Evolutionary conservation across 768 basidiomycete species (phyloP).

Genomic region (Boletus rubropictus): DNA sequence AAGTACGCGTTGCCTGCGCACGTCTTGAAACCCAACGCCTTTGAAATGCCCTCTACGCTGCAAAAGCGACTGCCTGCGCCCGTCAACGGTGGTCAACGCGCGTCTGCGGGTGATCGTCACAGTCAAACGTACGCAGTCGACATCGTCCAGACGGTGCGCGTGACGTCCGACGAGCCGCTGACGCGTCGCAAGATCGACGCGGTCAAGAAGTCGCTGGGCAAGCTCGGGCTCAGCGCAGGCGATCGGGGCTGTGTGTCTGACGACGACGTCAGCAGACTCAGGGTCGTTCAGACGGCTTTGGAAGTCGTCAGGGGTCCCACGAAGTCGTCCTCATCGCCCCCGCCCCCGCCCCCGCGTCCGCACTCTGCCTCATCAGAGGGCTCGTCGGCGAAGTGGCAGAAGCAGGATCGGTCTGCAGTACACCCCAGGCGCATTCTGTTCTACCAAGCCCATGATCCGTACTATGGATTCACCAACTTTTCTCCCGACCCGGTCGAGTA

Average conservation of each 20-base stretch:
- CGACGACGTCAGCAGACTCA: slow-evolving; percentile 23
- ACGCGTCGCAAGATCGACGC: slow-evolving; percentile 24
- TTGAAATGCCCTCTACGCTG: slow-evolving; percentile 15
- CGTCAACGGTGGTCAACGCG: slow-evolving; percentile 1
- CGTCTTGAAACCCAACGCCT: not conserved
- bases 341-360: slow-evolving; percentile 15
- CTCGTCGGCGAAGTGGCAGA: slow-evolving; percentile 6
- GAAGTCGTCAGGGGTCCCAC: slow-evolving; percentile 18
- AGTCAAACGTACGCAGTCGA: slow-evolving; percentile 26
- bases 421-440: slow-evolving; percentile 28
- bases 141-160: slow-evolving; percentile 27
- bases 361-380: slow-evolving; percentile 19
- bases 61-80: slow-evolving; percentile 17
- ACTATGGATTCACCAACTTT: slow-evolving; percentile 41
- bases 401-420: not conserved
- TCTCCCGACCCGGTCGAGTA: slow-evolving; percentile 39
- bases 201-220: slow-evolving; percentile 27
- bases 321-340: slow-evolving; percentile 12
- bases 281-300: slow-evolving; percentile 24
- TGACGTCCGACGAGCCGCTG: slow-evolving; percentile 26
- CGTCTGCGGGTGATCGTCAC: not conserved
- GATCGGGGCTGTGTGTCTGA: slow-evolving; percentile 29
- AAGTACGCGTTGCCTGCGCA: slow-evolving; percentile 12
- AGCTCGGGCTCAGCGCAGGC: slow-evolving; percentile 16
- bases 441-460: slow-evolving; percentile 28